Conservation (phyloP, 1,284 basidiomycete species). For the Ustilago esculenta region DNA sequence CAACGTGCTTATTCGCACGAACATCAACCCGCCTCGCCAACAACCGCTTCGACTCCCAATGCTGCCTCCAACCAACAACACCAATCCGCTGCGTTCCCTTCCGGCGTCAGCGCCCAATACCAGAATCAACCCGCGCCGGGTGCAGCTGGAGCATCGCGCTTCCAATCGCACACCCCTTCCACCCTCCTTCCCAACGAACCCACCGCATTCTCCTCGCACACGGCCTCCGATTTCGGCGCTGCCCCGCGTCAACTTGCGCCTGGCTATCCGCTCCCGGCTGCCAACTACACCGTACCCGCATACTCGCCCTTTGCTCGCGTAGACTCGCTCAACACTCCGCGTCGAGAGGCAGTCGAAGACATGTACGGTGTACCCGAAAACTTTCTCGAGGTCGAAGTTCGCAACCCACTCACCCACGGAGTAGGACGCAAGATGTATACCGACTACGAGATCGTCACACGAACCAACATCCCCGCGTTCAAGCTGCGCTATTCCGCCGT, state of each 20-base stretch:
- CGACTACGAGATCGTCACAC: conserved; percentile 96
- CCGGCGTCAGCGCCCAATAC: conserved; percentile 15
- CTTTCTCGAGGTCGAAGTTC: conserved; percentile 96
- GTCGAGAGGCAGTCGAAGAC: conserved; percentile 76
- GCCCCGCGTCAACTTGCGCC: conserved; percentile 43
- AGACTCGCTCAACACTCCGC: conserved; percentile 50
- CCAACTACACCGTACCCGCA: conserved; percentile 48
- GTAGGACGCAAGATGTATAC: conserved; percentile 91
- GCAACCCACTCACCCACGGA: conserved; percentile 93
- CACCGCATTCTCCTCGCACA: conserved; percentile 14
- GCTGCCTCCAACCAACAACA: too few relatives aligned
- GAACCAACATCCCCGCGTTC: conserved; percentile 99
- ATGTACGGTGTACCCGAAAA: conserved; percentile 91
- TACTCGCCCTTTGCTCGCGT: conserved; percentile 66
- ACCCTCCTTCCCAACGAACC: conserved; percentile 45
- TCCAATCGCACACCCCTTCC: conserved; percentile 47
- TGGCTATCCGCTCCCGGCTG: conserved; percentile 49
- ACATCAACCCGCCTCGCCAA: neutral
- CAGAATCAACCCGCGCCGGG: neutral
- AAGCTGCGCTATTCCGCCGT: conserved; percentile 94
- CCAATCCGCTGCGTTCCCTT: conserved; percentile 26
- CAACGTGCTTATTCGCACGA: neutral
- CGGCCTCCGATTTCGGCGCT: conserved; percentile 1
- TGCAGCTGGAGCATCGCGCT: conserved; percentile 18
- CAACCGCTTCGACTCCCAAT: too few relatives aligned